Base-by-base conservation (phyloP, 495 filamentous ascomycete species). In the Lasiosphaeria miniovina region DNA sequence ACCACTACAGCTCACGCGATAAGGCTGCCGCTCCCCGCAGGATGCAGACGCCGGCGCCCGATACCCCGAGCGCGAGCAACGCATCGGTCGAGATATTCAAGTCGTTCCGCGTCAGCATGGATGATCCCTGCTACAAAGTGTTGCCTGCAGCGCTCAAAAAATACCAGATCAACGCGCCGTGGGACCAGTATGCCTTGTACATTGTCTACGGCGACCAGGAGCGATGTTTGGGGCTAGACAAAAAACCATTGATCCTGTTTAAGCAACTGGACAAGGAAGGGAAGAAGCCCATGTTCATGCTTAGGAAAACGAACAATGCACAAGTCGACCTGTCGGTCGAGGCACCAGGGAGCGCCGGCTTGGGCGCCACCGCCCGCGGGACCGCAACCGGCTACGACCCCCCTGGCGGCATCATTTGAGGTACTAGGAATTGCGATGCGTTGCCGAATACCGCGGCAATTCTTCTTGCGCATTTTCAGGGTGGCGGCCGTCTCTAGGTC, bases 211-310 rank as follows among this genome's bases (percentile, higher is more conserved):
- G 94, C 17, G 93, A 98, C 62, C 90, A 98, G 73, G 94, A 98
- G 77, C 85, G 94, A 31, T 98, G 94, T 73, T 75, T 98, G 17
- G 91, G 88, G 1, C 74, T 96, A 58, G 88, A 97, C 40, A 94
- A 98, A 75, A 90, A 93, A 66, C 94, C 94, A 31, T 80, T 98
- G 46, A 91, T 96, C 58, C 77, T 98, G 59, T 98, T 98, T 79
- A 98, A 98, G 77, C 93, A 97, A 66, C 78, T 98, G 49, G 92
- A 96, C 71, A 90, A 89, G 66, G 94, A 98, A 75, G 95, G 95
- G 11, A 87, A 91, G 72, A 98, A 98, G 69, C 94, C 94, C 36
- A 98, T 98, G 94, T 98, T 98, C 69, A 98, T 98, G 94, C 74
- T 98, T 45, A 78, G 94, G 52, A 90, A 90, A 73, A 82, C 79